Evolutionary conservation across 108 stramenopile genomes (phyloP), one percentile per base, ranked within the genome.

Genomic region (Cyclotella sp.): DNA sequence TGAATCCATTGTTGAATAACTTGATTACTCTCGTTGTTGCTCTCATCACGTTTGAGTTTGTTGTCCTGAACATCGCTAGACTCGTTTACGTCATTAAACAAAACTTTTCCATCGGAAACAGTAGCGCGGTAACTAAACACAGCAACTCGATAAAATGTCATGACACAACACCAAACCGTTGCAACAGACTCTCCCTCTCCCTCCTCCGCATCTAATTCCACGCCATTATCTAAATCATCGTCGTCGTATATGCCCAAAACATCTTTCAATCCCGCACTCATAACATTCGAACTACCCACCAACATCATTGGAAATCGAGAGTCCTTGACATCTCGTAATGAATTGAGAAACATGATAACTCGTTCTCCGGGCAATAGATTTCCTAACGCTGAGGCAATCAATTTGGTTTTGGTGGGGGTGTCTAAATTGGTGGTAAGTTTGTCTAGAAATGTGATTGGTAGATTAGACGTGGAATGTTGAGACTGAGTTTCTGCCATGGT

Each of bases 131-230:
- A 85, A 61, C 85, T 83, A 72, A 95, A 93, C 44, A 95, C 72
- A 39, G 88, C 78, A 22, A 95, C 68, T 3, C 94, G 82, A 79
- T 93, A 95, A 73, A 84, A 90, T 9, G 94, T 92, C 90, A 93
- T 88, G 73, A 75, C 88, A 59, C 94, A 90, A 67, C 91, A 95
- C 94, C 94, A 95, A 71, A 91, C 80, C 78, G 74, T 71, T 59
- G 40, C 65, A 2, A 44, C 27, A 24, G 47, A 42, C 15, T 68
- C 28, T 11, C 27, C 73, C 39, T 45, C 44, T 18, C 24, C 73
- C 9, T 61, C 73, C 15, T 34, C 54, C 19, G 16, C 58, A 29
- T 24, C 45, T 22, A 28, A 8, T 9, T 61, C 76, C 45, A 18
- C 59, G 43, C 0, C 27, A 18, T 67, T 26, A 52, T 39, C 29